phyloP scores from a whole-genome alignment of 139 green algal genomes.

The Chlamydomonas schloesseri region DNA sequence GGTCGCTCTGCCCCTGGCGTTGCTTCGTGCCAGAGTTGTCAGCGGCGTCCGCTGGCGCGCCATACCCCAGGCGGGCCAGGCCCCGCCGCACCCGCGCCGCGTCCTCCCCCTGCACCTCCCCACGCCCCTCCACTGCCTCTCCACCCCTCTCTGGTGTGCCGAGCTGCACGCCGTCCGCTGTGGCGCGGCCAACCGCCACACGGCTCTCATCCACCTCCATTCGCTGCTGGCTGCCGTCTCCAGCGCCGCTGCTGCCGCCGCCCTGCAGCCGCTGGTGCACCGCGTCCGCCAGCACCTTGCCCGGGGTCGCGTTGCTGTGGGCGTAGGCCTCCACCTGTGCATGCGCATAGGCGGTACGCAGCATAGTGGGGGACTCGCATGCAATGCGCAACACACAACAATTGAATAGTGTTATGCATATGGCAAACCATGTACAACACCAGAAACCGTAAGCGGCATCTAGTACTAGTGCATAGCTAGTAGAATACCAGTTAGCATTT shows the following conservation, averaged over 20 bases:
- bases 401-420: too few species aligned
- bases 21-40: neutral
- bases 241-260: neutral
- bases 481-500: neutral
- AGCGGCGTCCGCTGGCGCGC: neutral
- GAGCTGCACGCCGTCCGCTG: constrained; percentile 7
- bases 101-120: neutral
- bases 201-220: neutral
- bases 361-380: too few species aligned
- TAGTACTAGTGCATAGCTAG: neutral
- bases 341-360: too few species aligned
- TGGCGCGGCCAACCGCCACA: neutral
- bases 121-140: neutral
- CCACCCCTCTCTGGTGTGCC: neutral
- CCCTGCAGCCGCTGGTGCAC: neutral
- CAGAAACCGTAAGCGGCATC: too few species aligned
- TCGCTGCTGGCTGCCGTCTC: neutral
- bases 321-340: constrained; percentile 15
- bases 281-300: constrained; percentile 25
- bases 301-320: neutral
- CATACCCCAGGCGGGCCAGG: constrained; percentile 21
- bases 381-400: too few species aligned
- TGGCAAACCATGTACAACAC: too few species aligned
- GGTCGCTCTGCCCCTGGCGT: constrained; percentile 27
- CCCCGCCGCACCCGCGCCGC: constrained; percentile 1